These are phyloP conservation scores for Trebouxia sp. DNA, from an alignment of 139 green algal genomes.

Conservation along the genomic window DNA sequence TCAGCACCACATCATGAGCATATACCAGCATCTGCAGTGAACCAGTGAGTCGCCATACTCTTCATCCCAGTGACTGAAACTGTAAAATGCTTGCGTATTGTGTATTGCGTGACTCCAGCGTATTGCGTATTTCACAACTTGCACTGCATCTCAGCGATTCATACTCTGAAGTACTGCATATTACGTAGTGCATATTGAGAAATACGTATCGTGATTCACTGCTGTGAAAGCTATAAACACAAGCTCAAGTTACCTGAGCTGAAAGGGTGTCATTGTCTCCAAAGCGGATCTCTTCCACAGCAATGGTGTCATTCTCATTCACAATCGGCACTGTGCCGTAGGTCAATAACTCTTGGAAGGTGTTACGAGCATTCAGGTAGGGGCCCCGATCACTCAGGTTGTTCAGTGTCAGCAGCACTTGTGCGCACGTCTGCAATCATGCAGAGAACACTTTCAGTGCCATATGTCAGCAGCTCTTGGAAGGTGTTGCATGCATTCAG, in stretches of 20 bases:
- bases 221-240: too few species aligned
- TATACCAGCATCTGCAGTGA: too few species aligned
- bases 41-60: too few species aligned
- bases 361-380: constrained; percentile 90
- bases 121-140: too few species aligned
- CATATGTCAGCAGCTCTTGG: constrained; percentile 77
- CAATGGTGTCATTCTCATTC: constrained; percentile 96
- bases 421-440: constrained; percentile 69
- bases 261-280: constrained; percentile 97
- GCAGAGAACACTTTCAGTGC: constrained; percentile 41
- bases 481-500: constrained; percentile 93
- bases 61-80: too few species aligned
- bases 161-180: too few species aligned
- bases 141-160: too few species aligned
- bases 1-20: too few species aligned
- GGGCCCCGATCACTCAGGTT: constrained; percentile 83
- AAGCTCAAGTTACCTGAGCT: constrained; percentile 59
- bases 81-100: too few species aligned
- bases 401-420: constrained; percentile 92
- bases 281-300: constrained; percentile 85
- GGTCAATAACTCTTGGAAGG: constrained; percentile 84
- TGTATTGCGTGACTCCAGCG: too few species aligned
- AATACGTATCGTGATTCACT: too few species aligned
- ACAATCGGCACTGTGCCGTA: constrained; percentile 85
- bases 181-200: too few species aligned